Evolutionary conservation across 2,329 filamentous ascomycete species (phyloP).

Genomic region (Aspergillus glaucus): DNA sequence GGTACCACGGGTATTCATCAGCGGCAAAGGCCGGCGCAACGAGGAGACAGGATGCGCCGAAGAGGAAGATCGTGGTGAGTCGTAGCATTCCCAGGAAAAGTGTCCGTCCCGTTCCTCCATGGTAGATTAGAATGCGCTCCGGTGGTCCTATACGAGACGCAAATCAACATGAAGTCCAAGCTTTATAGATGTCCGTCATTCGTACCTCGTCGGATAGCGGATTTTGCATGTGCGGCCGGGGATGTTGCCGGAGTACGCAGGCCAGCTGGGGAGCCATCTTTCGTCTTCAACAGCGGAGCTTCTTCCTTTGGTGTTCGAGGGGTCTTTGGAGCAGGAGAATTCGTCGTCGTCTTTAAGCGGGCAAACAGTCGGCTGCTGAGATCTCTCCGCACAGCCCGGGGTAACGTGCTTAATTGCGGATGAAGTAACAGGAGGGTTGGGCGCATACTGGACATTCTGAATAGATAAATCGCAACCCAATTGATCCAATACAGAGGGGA

Average conservation of each 20-base stretch:
- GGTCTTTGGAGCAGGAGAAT: slow-evolving; percentile 14
- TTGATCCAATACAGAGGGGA: background rate
- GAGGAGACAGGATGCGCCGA: slow-evolving; percentile 59
- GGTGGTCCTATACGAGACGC: slow-evolving; percentile 24
- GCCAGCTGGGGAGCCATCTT: slow-evolving; percentile 10
- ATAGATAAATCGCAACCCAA: background rate
- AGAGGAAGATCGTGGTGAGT: slow-evolving; percentile 63
- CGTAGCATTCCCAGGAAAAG: slow-evolving; percentile 66
- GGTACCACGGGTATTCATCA: slow-evolving; percentile 39
- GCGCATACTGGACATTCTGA: background rate
- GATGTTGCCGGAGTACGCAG: slow-evolving; percentile 11
- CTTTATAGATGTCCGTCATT: background rate
- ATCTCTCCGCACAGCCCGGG: slow-evolving; percentile 19
- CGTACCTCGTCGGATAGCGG: slow-evolving; percentile 24
- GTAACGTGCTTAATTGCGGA: slow-evolving; percentile 24
- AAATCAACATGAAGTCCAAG: slow-evolving; percentile 8
- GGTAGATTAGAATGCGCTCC: slow-evolving; percentile 61
- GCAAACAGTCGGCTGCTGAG: slow-evolving; percentile 20
- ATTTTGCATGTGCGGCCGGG: slow-evolving; percentile 17
- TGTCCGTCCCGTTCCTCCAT: slow-evolving; percentile 62
- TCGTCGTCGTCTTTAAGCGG: slow-evolving; percentile 24
- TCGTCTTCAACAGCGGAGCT: slow-evolving; percentile 12
- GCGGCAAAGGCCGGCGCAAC: slow-evolving; percentile 54
- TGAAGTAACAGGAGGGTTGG: slow-evolving; percentile 20
- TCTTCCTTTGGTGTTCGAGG: slow-evolving; percentile 18